Evolutionary conservation across 1,139 yeast species (phyloP).

Genomic region (Yamadazyma blattariae): DNA sequence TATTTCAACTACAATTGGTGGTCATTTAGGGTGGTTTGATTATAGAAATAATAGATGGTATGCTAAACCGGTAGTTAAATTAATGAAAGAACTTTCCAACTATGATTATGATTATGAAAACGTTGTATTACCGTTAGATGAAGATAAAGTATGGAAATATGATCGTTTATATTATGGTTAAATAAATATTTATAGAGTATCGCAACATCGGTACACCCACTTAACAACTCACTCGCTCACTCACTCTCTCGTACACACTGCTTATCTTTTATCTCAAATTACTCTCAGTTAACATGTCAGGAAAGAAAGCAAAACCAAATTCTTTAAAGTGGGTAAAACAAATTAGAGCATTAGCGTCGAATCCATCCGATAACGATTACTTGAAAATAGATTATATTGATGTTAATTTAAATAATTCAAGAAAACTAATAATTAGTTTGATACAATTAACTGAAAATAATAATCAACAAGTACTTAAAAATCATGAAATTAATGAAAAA

Average conservation of each 20-base stretch:
- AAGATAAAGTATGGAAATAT: slow-evolving; percentile 25
- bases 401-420: slow-evolving; percentile 41
- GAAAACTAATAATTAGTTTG: slow-evolving; percentile 36
- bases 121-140: slow-evolving; percentile 27
- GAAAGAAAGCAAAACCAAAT: slow-evolving; percentile 5
- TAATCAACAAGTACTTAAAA: slow-evolving; percentile 17
- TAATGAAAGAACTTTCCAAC: slow-evolving; percentile 32
- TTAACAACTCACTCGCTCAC: too few species aligned
- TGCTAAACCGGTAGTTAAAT: slow-evolving; percentile 33
- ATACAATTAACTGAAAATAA: slow-evolving; percentile 22
- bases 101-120: slow-evolving; percentile 18
- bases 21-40: slow-evolving; percentile 70
- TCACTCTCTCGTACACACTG: too few species aligned
- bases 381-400: slow-evolving; percentile 45
- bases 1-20: slow-evolving; percentile 76
- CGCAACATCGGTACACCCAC: slow-evolving; percentile 9
- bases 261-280: too few species aligned
- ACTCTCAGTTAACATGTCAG: too few species aligned
- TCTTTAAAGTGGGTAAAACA: slow-evolving; percentile 30
- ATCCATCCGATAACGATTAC: slow-evolving; percentile 35
- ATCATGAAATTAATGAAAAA: slow-evolving; percentile 25
- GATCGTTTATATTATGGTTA: slow-evolving; percentile 22
- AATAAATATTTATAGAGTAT: too few species aligned
- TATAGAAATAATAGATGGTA: slow-evolving; percentile 55
- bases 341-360: slow-evolving; percentile 39